These are phyloP conservation scores for Lojkania enalia DNA, from an alignment of 2,329 filamentous ascomycete species.

Conservation along the genomic window DNA sequence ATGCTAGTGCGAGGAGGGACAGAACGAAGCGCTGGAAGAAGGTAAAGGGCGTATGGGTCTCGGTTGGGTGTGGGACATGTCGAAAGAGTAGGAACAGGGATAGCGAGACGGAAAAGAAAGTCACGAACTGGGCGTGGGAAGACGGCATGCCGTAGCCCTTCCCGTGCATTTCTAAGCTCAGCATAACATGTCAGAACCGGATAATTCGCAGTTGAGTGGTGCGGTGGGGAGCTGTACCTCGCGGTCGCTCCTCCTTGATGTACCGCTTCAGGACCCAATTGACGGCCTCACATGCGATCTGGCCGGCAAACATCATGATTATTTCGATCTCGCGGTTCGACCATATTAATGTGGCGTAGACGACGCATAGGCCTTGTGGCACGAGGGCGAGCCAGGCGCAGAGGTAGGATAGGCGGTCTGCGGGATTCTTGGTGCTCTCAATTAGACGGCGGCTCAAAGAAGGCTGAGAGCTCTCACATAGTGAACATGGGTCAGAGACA, in stretches of 20 bases:
- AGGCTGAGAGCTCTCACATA: constrained; percentile 66
- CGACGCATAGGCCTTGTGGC: constrained; percentile 86
- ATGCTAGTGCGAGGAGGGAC: constrained; percentile 45
- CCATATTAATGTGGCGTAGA: constrained; percentile 89
- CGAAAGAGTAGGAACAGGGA: constrained; percentile 82
- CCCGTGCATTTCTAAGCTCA: constrained; percentile 65
- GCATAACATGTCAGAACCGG: too few species aligned
- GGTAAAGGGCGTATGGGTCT: constrained; percentile 60
- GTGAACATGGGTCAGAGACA: constrained; percentile 94
- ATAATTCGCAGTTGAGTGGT: too few species aligned
- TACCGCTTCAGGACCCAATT: constrained; percentile 89
- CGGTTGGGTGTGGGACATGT: constrained; percentile 58
- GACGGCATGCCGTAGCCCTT: constrained; percentile 98
- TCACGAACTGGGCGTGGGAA: constrained; percentile 92
- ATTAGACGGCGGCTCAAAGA: too few species aligned
- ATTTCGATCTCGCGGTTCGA: constrained; percentile 90
- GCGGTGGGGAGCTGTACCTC: constrained; percentile 62
- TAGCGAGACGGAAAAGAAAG: constrained; percentile 86
- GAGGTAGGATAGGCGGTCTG: constrained; percentile 79
- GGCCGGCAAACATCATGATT: constrained; percentile 84
- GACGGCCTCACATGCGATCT: constrained; percentile 86
- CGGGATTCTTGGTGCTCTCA: constrained; percentile 79
- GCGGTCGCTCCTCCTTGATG: constrained; percentile 89
- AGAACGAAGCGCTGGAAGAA: constrained; percentile 63
- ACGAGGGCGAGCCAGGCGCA: constrained; percentile 94